Conservation (phyloP, 2,329 filamentous ascomycete genomes). For the Diaporthe capsici region DNA sequence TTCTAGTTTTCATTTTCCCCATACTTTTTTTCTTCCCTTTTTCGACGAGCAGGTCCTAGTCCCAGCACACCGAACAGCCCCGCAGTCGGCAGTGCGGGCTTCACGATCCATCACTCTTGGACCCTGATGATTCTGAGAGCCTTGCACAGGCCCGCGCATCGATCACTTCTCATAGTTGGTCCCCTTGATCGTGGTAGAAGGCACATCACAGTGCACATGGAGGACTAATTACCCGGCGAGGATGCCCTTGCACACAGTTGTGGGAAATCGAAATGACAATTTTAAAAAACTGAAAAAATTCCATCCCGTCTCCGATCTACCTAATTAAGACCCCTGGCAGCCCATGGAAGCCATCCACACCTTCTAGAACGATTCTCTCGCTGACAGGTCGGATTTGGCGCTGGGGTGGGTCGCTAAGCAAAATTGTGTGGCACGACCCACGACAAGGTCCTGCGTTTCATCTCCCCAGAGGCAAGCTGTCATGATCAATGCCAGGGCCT, state of each 20-base stretch:
- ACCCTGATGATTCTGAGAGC: slow-evolving; percentile 37
- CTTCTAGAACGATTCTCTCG: slow-evolving; percentile 41
- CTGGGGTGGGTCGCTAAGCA: slow-evolving; percentile 32
- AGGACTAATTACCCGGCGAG: slow-evolving; percentile 23
- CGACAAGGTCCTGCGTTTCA: slow-evolving; percentile 36
- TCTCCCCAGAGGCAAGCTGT: slow-evolving; percentile 38
- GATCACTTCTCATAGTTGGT: slow-evolving; percentile 25
- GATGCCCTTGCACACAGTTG: slow-evolving; percentile 35
- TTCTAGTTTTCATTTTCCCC: too few relatives aligned
- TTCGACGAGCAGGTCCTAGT: not conserved
- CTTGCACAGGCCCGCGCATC: slow-evolving; percentile 27
- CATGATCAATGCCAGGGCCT: slow-evolving; percentile 5
- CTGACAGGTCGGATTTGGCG: slow-evolving; percentile 29
- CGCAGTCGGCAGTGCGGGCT: not conserved
- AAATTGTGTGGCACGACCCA: slow-evolving; percentile 37
- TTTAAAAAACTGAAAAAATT: slow-evolving; percentile 12
- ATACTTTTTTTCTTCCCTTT: not conserved
- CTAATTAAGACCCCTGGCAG: slow-evolving; percentile 30
- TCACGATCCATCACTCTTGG: not conserved
- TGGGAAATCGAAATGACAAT: slow-evolving; percentile 21
- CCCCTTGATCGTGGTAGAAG: not conserved
- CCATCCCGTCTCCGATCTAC: slow-evolving; percentile 24
- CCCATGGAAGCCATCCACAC: slow-evolving; percentile 33
- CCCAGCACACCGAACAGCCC: not conserved
- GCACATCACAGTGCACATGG: slow-evolving; percentile 8